Conservation (phyloP, 805 yeast species). For the Debaryomyces castellii region DNA sequence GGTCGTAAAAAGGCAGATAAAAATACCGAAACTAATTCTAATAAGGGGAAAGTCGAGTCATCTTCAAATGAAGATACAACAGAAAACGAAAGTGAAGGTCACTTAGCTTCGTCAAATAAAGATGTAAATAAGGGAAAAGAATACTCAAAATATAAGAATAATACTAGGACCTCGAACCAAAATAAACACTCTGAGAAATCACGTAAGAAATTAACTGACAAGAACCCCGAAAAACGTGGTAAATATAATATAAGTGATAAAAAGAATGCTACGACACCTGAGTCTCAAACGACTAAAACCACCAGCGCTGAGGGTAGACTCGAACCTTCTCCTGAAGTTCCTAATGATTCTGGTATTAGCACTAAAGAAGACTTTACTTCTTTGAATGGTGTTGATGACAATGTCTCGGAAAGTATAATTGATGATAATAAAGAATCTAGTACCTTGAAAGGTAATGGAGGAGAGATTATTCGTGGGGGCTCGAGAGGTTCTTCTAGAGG, state of each 20-base stretch:
- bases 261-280: neutral
- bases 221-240: neutral
- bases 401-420: neutral
- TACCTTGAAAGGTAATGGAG: neutral
- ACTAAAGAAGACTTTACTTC: neutral
- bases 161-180: neutral
- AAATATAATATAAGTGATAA: neutral
- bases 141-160: neutral
- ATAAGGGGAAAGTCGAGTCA: neutral
- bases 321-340: neutral
- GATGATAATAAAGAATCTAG: neutral
- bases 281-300: neutral
- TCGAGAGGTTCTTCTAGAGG: slow-evolving; percentile 7
- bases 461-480: neutral
- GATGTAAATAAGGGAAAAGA: neutral
- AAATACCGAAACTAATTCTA: neutral
- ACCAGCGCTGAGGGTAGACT: neutral
- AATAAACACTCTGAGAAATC: neutral
- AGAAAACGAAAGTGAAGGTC: neutral
- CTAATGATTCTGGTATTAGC: neutral
- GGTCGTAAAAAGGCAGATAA: neutral
- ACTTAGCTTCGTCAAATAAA: neutral
- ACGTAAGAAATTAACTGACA: neutral
- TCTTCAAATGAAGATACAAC: neutral
- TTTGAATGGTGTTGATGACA: neutral